phyloP scores from a whole-genome alignment of 2,329 filamentous ascomycete species.

The Aspergillus sergii region DNA sequence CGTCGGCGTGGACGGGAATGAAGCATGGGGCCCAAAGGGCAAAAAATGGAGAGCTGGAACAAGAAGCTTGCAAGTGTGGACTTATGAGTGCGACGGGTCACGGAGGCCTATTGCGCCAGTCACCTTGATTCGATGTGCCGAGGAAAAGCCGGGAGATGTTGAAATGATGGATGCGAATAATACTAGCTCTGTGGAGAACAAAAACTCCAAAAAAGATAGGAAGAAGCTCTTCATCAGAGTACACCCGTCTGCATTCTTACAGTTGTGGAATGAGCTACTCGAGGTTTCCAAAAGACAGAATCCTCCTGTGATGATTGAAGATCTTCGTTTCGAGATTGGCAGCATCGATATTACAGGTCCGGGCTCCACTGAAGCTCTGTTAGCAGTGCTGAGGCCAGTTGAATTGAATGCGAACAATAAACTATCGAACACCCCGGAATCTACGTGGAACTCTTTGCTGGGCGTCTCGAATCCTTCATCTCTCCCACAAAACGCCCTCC shows the following conservation, averaged over 20 bases:
- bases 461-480: conserved; percentile 68
- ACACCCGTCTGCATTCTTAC: conserved; percentile 75
- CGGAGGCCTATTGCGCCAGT: conserved; percentile 69
- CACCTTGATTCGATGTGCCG: conserved; percentile 73
- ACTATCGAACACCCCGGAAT: conserved; percentile 35
- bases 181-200: conserved; percentile 17
- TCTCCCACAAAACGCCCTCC: conserved; percentile 68
- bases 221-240: conserved; percentile 69
- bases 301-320: conserved; percentile 64
- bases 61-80: conserved; percentile 60
- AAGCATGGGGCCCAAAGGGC: conserved; percentile 65
- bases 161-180: conserved; percentile 38
- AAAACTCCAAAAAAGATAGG: conserved; percentile 39
- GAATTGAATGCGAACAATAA: conserved; percentile 21
- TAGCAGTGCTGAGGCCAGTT: conserved; percentile 65
- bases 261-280: conserved; percentile 65
- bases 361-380: conserved; percentile 75
- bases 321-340: conserved; percentile 71
- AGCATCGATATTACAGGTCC: conserved; percentile 73
- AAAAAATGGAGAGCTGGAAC: conserved; percentile 71
- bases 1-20: conserved; percentile 62
- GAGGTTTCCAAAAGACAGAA: conserved; percentile 62
- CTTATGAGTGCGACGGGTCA: conserved; percentile 57
- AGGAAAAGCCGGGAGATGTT: conserved; percentile 33
- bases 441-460: conserved; percentile 45